These are phyloP conservation scores for Solanum appendiculatum DNA, from an alignment of 257 asterid species.

Conservation along the genomic window DNA sequence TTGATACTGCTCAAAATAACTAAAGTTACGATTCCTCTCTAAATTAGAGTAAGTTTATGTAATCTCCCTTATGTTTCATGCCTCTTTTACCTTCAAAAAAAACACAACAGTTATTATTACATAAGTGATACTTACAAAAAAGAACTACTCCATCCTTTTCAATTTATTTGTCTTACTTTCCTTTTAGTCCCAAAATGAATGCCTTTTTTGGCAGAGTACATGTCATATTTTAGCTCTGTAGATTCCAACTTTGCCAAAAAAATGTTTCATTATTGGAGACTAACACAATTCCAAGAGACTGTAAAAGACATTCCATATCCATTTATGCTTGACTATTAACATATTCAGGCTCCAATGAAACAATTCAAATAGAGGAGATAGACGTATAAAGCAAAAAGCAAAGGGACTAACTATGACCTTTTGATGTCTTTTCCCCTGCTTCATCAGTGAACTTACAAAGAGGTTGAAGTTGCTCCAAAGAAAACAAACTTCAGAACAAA, in stretches of 20 bases:
- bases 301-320: not conserved
- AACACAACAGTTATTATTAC: not conserved
- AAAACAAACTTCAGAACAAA: no score
- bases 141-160: not conserved
- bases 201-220: no score
- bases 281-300: not conserved
- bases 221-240: no score
- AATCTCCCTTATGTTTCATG: not conserved
- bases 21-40: not conserved
- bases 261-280: not conserved
- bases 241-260: not conserved
- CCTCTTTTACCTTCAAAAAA: not conserved
- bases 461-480: no score
- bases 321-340: not conserved
- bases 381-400: no score
- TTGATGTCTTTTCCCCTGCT: no score
- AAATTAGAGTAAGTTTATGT: not conserved
- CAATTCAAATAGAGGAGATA: no score
- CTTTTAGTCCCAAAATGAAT: no score
- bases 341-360: not conserved
- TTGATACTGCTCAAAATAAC: not conserved
- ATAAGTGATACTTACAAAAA: not conserved
- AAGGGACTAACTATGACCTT: no score
- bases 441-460: no score
- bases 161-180: not conserved